phyloP scores from a whole-genome alignment of 192 early-diverging fungal genomes.

The Cetraspora pellucida region DNA sequence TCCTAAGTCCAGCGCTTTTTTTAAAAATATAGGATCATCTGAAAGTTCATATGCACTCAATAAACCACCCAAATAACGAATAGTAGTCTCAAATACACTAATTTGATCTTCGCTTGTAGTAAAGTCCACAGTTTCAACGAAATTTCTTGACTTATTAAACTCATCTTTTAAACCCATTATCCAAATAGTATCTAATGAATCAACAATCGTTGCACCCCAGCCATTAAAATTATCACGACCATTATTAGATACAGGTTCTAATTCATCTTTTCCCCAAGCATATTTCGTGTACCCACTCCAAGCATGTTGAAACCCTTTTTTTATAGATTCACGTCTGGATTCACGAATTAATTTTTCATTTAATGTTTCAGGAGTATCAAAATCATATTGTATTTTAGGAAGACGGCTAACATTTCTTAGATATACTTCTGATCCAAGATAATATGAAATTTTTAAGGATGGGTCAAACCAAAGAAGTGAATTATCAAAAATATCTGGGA shows the following conservation, averaged over 20 bases:
- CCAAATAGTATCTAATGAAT: constrained; percentile 84
- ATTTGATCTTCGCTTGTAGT: constrained; percentile 44
- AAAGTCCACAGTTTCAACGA: constrained; percentile 67
- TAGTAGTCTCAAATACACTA: constrained; percentile 84
- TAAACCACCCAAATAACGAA: constrained; percentile 76
- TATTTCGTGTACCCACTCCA: constrained; percentile 79
- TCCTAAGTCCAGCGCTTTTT: constrained; percentile 72
- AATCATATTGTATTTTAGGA: constrained; percentile 4
- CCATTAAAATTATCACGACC: constrained; percentile 50
- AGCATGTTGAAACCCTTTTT: constrained; percentile 63
- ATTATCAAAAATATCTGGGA: neutral
- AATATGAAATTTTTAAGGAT: neutral
- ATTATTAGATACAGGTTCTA: constrained; percentile 44
- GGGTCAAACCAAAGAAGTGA: neutral
- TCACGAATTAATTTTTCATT: neutral
- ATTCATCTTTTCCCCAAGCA: constrained; percentile 82
- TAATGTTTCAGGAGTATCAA: neutral
- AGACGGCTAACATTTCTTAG: neutral
- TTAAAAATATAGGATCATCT: constrained; percentile 64
- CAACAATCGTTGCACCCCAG: constrained; percentile 78
- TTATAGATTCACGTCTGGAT: constrained; percentile 44
- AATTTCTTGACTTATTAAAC: constrained; percentile 71
- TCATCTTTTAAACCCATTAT: constrained; percentile 83
- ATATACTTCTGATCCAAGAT: neutral
- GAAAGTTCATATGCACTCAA: constrained; percentile 85